Conservation (phyloP, 106 monocot species). For the Apostasia shenzhenica region DNA sequence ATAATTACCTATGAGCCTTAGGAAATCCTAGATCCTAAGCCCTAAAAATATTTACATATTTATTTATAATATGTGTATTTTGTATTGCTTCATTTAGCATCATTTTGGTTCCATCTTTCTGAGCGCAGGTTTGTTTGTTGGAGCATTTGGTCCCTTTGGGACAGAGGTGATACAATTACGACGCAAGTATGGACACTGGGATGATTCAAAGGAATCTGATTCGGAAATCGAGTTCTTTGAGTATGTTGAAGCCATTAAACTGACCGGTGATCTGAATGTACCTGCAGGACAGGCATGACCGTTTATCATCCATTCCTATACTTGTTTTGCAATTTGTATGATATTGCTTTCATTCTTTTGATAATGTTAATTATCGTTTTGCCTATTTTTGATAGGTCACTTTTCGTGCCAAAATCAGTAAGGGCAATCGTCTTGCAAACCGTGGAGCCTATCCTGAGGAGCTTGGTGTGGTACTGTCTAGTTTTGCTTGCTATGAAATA, state of each 20-base stretch:
- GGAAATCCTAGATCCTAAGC: too few species aligned
- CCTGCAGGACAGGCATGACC: constrained; percentile 80
- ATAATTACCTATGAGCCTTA: too few species aligned
- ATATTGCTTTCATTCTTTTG: too few species aligned
- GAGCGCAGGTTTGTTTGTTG: constrained; percentile 76
- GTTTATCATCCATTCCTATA: not conserved
- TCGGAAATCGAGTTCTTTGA: constrained; percentile 82
- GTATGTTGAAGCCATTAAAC: constrained; percentile 89
- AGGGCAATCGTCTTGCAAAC: constrained; percentile 47
- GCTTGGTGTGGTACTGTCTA: constrained; percentile 80
- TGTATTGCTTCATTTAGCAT: not conserved
- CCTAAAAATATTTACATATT: too few species aligned
- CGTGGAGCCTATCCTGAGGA: constrained; percentile 81
- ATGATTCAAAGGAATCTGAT: constrained; percentile 28
- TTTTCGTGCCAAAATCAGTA: constrained; percentile 94
- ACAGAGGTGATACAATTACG: constrained; percentile 78
- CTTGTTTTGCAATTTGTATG: not conserved
- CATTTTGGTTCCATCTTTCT: not conserved
- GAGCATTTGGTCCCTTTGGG: constrained; percentile 86
- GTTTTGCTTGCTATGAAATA: not conserved
- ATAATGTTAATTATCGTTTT: not conserved
- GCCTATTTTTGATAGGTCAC: constrained; percentile 50
- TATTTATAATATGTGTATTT: not conserved
- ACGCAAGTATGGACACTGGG: constrained; percentile 84
- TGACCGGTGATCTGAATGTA: constrained; percentile 91